Evolutionary conservation across 805 yeast genomes (phyloP), one percentile per base, ranked within the genome.

Genomic region (Yarrowia sp.): DNA sequence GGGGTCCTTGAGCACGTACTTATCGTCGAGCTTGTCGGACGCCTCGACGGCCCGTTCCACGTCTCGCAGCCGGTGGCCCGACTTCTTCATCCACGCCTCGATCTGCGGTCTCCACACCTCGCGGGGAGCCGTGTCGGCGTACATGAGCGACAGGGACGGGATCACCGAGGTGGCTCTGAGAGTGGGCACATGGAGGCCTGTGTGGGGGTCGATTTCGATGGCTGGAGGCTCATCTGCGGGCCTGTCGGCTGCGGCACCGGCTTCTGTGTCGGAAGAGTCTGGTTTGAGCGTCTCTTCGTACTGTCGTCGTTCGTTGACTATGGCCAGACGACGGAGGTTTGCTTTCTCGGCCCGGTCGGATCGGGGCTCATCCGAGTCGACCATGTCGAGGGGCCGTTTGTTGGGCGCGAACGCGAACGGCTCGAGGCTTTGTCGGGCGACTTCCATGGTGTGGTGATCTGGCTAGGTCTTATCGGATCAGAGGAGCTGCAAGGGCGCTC

Each of bases 51-150:
- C 60, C 1, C 50, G 19, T 33, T 50, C 60, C 40, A 64, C 49
- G 42, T 64, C 67, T 7, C 50, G 53, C 39, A 74, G 69, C 43
- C 70, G 69, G 70, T 67, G 13, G 78, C 77, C 56, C 73, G 75
- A 68, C 73, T 72, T 53, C 74, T 75, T 73, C 71, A 77, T 72
- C 80, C 80, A 77, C n/a, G 74, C 68, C 68, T 76, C 78, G 64
- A 77, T 53, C 71, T 77, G 80, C 2, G 78, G 78, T 42, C 79
- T 68, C 80, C 80, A 78, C 13, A 74, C 72, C 20, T 73, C 70
- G 20, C 79, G 70, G 3, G 80, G 79, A 5, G 80, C 80, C 15
- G 80, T 78, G 70, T 78, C 80, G 33, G 80, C 77, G 66, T 75
- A 78, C 63, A 78, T 70, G 61, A 77, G 70, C 43, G 76, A 73